Evolutionary conservation across 164 flowering plant species (phyloP), one percentile per base, ranked within the genome.

Genomic region (Magnolia changhungtana): DNA sequence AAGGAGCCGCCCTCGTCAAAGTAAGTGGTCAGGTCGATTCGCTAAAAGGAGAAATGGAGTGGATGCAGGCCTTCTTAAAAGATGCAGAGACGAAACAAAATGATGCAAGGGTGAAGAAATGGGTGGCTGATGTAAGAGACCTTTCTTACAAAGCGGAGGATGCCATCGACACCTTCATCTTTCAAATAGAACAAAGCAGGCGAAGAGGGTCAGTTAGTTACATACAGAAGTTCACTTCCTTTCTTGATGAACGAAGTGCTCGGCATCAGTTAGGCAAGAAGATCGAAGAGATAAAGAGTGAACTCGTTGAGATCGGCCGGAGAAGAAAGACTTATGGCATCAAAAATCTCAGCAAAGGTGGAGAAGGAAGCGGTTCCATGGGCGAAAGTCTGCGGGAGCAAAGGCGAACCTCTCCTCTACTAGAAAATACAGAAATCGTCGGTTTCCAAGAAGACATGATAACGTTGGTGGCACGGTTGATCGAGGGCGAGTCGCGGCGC

Each of bases 221-320:
- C 27, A 0, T 24, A 0, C 1, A 24, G 27, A 24, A 1, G 1
- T 24, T 24, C 27, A 3, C 6, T 4, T 3, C 45, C 45, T 3
- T 37, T 37, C 0, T 2, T 37, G 45, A 3, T 0, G 10, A 55
- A 14, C 59, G 0, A 1, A 4, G 7, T 9, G 0, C 31, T 9
- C 67, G 67, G 9, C 10, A 4, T 0, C 10, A 23, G 67, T 0
- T 64, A 1, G 13, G 2, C 24, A 1, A 7, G 23, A 0, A 23
- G 13, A 64, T 64, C 24, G 1, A 64, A 23, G 1, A 6, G 3
- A 64, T 64, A 20, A 23, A 20, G 27, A 20, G 0, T 9, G 13
- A 64, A 1, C 21, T 64, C 4, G 1, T 1, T 4, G 23, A n/a
- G 27, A 64, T 64, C 16, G 0, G 0, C 0, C 3, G 0, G 3